A percentile compares a stretch with the other conserved stretches of the same genome.
phyloP scores from a whole-genome alignment of 257 asterid species.

The Ligustrum vulgare region DNA sequence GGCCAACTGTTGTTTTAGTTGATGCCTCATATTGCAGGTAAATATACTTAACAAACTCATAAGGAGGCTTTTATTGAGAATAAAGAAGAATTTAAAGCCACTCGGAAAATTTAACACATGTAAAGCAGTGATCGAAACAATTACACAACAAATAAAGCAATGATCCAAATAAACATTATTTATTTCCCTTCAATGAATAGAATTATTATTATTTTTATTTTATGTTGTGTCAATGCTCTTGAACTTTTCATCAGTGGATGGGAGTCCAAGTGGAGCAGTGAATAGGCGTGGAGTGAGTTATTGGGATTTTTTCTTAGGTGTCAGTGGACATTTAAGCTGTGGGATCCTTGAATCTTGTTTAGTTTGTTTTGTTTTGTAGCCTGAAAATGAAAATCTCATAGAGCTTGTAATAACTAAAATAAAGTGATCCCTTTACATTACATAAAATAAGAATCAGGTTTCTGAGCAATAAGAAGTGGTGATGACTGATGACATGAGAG shows the following conservation, averaged over 20 bases:
- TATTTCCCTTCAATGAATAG: too few relatives aligned
- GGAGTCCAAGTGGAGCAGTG: not conserved
- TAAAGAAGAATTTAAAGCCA: not conserved
- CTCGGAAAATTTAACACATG: not conserved
- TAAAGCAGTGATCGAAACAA: too few relatives aligned
- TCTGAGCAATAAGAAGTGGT: too few relatives aligned
- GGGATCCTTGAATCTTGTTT: not conserved
- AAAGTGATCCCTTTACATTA: not conserved
- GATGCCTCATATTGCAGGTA: not conserved
- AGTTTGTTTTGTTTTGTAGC: not conserved
- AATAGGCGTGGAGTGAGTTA: not conserved
- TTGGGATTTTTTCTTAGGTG: not conserved
- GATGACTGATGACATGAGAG: too few relatives aligned
- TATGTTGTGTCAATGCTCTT: too few relatives aligned
- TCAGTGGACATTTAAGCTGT: not conserved
- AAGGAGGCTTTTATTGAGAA: slow-evolving; percentile 6
- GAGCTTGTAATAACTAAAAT: too few relatives aligned
- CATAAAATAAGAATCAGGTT: too few relatives aligned
- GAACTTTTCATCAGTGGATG: too few relatives aligned
- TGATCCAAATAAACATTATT: not conserved
- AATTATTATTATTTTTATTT: too few relatives aligned
- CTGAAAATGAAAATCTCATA: not conserved
- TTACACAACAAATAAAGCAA: not conserved
- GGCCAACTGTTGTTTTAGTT: not conserved
- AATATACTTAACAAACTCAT: not conserved